Evolutionary conservation across 305 asterid species (phyloP), one percentile per base, ranked within the genome.

Genomic region (Salvia sclarea): DNA sequence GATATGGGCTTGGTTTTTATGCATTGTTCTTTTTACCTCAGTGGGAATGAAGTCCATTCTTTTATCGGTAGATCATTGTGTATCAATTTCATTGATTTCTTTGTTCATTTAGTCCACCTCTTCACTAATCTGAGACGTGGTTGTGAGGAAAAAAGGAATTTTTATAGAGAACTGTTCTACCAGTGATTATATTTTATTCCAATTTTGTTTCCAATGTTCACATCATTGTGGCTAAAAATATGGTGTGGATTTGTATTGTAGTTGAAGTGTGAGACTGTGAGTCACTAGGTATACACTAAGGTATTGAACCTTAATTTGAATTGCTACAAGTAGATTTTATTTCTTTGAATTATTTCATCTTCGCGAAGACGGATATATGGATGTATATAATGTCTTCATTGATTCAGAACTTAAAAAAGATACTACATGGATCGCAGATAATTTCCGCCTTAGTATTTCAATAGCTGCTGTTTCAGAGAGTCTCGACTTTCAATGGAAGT

Each of bases 1-100:
- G 71, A 62, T 35, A 76, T 48, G 68, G 66, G 73, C 45, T 75
- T 75, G 73, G 28, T 64, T 20, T 20, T 38, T 22, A 37, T 60
- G 54, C 52, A 21, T 44, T 38, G 25, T 76, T 57, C 61, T 62
- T 76, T 59, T 75, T 64, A 45, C 44, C 31, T 62, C 59, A 24
- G 49, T 49, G 47, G 66, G 70, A 61, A 66, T 64, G 45, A 47
- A 49, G 38, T 56, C 59, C 48, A 69, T 73, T 71, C 68, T 50
- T 71, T 62, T 60, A 67, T n/a, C 60, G 18, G 69, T 60, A 14
- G 68, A 53, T 41, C 64, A 30, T 69, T 58, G 61, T 66, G 25
- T 64, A 68, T 47, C 70, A 56, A 60, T 6, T 71, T 66, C 61
- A 52, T 54, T 56, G 40, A 22, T 59, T 50, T 60, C 10, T 16